These are phyloP conservation scores for Zancudomyces culisetae DNA, from an alignment of 371 early-diverging fungal genomes.

Conservation along the genomic window DNA sequence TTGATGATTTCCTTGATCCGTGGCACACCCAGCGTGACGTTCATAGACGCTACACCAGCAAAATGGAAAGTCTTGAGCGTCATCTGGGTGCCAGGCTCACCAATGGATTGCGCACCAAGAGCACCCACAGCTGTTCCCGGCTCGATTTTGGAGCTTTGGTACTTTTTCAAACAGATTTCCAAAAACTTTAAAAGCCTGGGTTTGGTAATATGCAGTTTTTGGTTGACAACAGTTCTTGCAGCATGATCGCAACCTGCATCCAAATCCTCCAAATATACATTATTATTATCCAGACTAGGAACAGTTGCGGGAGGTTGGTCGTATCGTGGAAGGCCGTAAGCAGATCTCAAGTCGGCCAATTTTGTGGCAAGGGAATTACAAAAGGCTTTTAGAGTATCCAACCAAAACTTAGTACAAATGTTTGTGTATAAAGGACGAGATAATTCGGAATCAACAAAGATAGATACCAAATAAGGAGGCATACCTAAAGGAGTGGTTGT, in stretches of 20 bases:
- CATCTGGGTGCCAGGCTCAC: conserved; percentile 99
- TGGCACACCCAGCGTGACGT: conserved; percentile 98
- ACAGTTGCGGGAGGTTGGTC: conserved; percentile 8
- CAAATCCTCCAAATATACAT: conserved; percentile 5
- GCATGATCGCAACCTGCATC: conserved; percentile 5
- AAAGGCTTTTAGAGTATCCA: conserved; percentile 31
- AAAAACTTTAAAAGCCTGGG: conserved; percentile 54
- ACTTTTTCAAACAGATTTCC: conserved; percentile 59
- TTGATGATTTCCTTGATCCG: conserved; percentile 96
- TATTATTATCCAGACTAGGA: conserved; percentile 1
- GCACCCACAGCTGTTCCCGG: conserved; percentile 93
- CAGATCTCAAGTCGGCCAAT: conserved; percentile 22
- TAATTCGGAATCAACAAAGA: conserved; percentile 28
- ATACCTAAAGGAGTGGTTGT: conserved; percentile 16
- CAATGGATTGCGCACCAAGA: conserved; percentile 95
- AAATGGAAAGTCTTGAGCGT: conserved; percentile 99
- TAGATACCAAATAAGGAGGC: conserved; percentile 51
- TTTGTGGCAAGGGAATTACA: conserved; percentile 30
- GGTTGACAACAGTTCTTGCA: conserved; percentile 34
- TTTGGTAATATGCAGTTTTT: conserved; percentile 50
- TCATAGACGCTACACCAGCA: conserved; percentile 99
- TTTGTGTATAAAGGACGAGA: conserved; percentile 31
- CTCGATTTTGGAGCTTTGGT: conserved; percentile 74
- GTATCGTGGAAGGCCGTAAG: conserved; percentile 14
- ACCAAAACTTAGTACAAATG: conserved; percentile 46